phyloP scores from a whole-genome alignment of 1,284 basidiomycete species.

The Sporisorium reilianum region DNA sequence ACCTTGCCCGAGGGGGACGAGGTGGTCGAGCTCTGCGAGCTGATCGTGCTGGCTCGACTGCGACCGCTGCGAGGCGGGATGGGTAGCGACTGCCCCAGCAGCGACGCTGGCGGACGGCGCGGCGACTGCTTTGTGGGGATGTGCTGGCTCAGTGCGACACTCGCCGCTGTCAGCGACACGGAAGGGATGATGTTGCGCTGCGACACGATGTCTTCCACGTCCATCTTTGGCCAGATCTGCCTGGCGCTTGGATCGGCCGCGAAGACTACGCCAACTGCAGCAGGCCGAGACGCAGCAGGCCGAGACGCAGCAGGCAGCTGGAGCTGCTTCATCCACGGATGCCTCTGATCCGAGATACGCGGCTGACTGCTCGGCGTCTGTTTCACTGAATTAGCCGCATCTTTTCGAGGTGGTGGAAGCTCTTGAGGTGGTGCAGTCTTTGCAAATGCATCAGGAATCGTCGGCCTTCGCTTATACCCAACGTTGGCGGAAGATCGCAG shows the following conservation, averaged over 20 bases:
- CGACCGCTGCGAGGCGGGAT: constrained; percentile 41
- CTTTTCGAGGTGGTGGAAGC: not conserved
- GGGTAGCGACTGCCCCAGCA: constrained; percentile 38
- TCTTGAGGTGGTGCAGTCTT: constrained; percentile 3
- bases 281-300: not conserved
- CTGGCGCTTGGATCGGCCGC: not conserved
- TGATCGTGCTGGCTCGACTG: constrained; percentile 46
- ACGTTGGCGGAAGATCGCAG: constrained; percentile 10
- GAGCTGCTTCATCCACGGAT: constrained; percentile 50
- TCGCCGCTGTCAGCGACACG: constrained; percentile 25
- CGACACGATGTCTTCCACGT: not conserved
- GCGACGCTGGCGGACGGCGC: constrained; percentile 32
- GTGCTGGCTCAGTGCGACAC: constrained; percentile 8
- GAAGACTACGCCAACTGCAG: not conserved
- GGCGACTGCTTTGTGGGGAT: not conserved
- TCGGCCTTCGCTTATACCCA: constrained; percentile 29
- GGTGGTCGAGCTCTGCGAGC: constrained; percentile 40
- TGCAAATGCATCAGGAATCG: constrained; percentile 29
- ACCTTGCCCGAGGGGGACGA: constrained; percentile 40
- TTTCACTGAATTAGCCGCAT: not conserved
- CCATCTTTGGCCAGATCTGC: constrained; percentile 25
- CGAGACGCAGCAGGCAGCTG: constrained; percentile 14
- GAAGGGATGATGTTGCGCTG: constrained; percentile 10
- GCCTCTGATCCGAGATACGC: constrained; percentile 33
- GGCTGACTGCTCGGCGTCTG: constrained; percentile 2